phyloP scores from a whole-genome alignment of 495 filamentous ascomycete species.

The Penicillium ucsense region DNA sequence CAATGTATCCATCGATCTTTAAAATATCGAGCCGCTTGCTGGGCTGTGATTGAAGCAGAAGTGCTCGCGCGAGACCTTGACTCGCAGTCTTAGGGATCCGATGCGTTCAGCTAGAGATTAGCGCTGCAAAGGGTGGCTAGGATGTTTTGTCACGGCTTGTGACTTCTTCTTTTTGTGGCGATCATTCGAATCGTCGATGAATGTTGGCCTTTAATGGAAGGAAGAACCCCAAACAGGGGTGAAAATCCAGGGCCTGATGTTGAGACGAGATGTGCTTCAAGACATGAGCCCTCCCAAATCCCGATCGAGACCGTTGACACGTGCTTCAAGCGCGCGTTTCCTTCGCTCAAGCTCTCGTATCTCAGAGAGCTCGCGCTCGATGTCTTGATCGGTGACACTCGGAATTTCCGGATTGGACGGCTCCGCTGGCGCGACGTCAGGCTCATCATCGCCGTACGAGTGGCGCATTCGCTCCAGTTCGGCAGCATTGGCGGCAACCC shows the following conservation, averaged over 20 bases:
- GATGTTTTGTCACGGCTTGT: background rate
- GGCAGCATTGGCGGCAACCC: constrained; percentile 66
- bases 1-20: too few relatives aligned
- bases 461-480: constrained; percentile 67
- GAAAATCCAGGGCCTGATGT: too few relatives aligned
- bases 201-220: too few relatives aligned
- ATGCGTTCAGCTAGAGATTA: too few relatives aligned
- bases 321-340: constrained; percentile 65
- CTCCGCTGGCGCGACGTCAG: constrained; percentile 22
- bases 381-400: constrained; percentile 58
- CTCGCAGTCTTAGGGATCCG: too few relatives aligned
- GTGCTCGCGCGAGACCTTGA: too few relatives aligned
- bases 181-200: too few relatives aligned
- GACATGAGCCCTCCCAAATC: constrained; percentile 61
- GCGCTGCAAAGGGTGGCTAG: too few relatives aligned
- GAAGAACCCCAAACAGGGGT: too few relatives aligned
- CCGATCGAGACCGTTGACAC: constrained; percentile 69
- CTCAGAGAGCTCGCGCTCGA: constrained; percentile 86
- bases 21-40: too few relatives aligned
- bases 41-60: too few relatives aligned
- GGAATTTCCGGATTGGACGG: constrained; percentile 36
- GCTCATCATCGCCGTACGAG: constrained; percentile 30
- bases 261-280: constrained; percentile 17
- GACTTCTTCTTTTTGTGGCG: background rate
- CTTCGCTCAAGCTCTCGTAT: constrained; percentile 97